These are phyloP conservation scores for Chlamydomonas sp. DNA, from an alignment of 139 green algal genomes.

Conservation along the genomic window DNA sequence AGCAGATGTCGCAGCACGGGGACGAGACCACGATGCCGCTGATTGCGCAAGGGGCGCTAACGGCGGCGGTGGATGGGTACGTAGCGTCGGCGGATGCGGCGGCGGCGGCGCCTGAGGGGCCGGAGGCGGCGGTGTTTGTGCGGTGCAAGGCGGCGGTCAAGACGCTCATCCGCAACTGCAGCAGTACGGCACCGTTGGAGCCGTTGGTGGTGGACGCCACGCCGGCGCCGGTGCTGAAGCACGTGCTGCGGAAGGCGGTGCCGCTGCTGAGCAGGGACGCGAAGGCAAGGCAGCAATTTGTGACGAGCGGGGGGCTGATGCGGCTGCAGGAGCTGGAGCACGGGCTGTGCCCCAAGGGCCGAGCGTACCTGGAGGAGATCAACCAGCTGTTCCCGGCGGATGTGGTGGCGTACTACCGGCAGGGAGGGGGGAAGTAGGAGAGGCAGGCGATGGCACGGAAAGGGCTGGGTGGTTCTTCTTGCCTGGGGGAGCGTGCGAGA, in stretches of 20 bases:
- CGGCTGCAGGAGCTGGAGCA: slow-evolving; percentile 49
- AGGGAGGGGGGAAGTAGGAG: background rate
- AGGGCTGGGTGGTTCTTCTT: no score
- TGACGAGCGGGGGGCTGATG: slow-evolving; percentile 59
- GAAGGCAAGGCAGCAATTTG: slow-evolving; percentile 49
- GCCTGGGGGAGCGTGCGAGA: no score
- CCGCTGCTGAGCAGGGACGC: slow-evolving; percentile 25
- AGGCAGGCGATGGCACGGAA: no score
- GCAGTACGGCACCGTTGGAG: slow-evolving; percentile 38
- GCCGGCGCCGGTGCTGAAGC: slow-evolving; percentile 48
- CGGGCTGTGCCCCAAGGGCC: slow-evolving; percentile 27
- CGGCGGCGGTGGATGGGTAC: slow-evolving; percentile 36
- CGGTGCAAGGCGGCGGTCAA: slow-evolving; percentile 48
- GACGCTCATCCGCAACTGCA: slow-evolving; percentile 49
- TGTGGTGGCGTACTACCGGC: slow-evolving; percentile 58
- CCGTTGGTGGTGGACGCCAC: slow-evolving; percentile 31
- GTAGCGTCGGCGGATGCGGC: background rate
- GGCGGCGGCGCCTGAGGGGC: background rate
- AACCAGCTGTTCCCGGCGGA: slow-evolving; percentile 56
- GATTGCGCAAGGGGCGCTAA: slow-evolving; percentile 43
- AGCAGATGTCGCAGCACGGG: slow-evolving; percentile 55
- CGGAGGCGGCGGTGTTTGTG: background rate
- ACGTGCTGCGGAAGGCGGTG: slow-evolving; percentile 45
- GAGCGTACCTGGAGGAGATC: slow-evolving; percentile 23
- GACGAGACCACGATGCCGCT: slow-evolving; percentile 42